These are phyloP conservation scores for Calonectria multiphialidica DNA, from an alignment of 2,329 filamentous ascomycete genomes.

Conservation along the genomic window DNA sequence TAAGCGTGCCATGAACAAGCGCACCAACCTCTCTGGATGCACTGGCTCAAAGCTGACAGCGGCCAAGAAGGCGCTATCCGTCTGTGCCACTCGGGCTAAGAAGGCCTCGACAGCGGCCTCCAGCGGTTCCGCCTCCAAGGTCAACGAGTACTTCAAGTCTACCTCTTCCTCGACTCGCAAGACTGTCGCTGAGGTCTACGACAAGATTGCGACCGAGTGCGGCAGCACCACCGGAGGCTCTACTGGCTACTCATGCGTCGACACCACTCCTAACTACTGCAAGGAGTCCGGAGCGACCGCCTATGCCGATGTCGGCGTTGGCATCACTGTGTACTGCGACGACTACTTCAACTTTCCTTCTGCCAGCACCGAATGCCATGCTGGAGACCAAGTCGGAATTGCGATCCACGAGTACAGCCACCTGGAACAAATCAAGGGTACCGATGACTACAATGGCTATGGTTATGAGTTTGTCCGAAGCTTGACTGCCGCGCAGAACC, in stretches of 20 bases:
- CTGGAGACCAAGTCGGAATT: constrained; percentile 73
- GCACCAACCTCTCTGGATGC: constrained; percentile 61
- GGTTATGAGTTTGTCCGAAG: constrained; percentile 60
- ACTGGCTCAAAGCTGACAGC: constrained; percentile 57
- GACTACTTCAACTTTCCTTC: constrained; percentile 69
- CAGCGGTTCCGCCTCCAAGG: constrained; percentile 55
- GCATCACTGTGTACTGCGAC: constrained; percentile 70
- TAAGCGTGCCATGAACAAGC: constrained; percentile 43
- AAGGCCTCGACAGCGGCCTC: constrained; percentile 64
- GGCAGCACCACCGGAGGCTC: constrained; percentile 14
- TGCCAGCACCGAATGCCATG: constrained; percentile 65
- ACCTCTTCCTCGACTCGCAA: constrained; percentile 42
- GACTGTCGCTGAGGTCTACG: constrained; percentile 51
- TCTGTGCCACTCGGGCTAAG: constrained; percentile 52
- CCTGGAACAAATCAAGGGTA: constrained; percentile 65
- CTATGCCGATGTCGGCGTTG: constrained; percentile 66
- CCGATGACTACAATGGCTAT: constrained; percentile 69
- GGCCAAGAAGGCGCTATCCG: constrained; percentile 59
- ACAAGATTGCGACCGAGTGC: constrained; percentile 60
- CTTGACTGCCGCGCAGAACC: constrained; percentile 60
- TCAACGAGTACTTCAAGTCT: constrained; percentile 70
- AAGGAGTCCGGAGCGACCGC: constrained; percentile 59
- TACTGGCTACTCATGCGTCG: constrained; percentile 67
- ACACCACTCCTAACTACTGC: constrained; percentile 64
- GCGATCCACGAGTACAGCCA: constrained; percentile 76